Base-by-base conservation (phyloP, 768 basidiomycete species). In the Cubamyces lactineus region DNA sequence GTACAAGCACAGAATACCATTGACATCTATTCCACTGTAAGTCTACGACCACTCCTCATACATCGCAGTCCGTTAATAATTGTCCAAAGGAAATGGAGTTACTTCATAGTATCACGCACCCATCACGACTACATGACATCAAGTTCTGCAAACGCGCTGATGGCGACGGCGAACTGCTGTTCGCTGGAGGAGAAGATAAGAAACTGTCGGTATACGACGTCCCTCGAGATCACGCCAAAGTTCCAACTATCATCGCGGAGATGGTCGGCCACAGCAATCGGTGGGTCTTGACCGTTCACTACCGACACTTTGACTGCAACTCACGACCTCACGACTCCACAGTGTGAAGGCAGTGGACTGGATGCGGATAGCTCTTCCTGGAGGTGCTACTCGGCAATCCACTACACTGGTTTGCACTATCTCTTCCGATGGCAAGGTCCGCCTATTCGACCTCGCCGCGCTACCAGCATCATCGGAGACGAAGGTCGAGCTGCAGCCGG, bases 101-200 rank as follows among this genome's bases (percentile, higher is more conserved):
- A 19, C 76, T 92, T 1, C 84, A 89, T 70, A 87, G 85, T 0
- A 82, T 98, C 64, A 79, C 78, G 0, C 93, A 96, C 66, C 79
- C 89, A 1, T 87, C 92, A 5, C 86, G 97, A 8, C 82, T 98
- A 66, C 96, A 98, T 64, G 91, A 91, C 67, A 72, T 94, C 49
- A 82, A 80, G 53, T 98, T 98, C 75, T 86, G 83, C 70, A 80
- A 80, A 65, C 82, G 86, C 48, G 80, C 84, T 0, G 75, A 77
- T 24, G 83, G 81, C 2, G 73, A 77, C 0, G 84, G 83, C 43
- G 90, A 95, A 68, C 72, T 96, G 34, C 77, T 98, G 7, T 79
- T 96, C 53, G 92, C 87, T 7, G 91, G 86, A 2, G 94, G 90
- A 5, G 97, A 99, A 75, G 94, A 98, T 72, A 94, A 90, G 66